phyloP scores from a whole-genome alignment of 169 alveolate genomes.

The Miamiensis avidus region DNA sequence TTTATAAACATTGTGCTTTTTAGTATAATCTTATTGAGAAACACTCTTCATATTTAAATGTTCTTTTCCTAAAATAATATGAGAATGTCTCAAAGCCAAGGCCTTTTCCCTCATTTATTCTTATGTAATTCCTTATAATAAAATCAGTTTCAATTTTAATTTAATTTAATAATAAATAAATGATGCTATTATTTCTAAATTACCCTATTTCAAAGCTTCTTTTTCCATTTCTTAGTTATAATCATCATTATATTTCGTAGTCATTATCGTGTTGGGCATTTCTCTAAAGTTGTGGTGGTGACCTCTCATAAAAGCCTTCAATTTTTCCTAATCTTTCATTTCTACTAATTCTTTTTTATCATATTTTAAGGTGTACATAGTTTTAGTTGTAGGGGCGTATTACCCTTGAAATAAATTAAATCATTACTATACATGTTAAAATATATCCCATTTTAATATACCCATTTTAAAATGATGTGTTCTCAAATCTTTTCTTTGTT shows the following conservation, averaged over 20 bases:
- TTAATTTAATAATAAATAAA: no score
- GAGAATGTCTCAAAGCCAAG: slow-evolving; percentile 24
- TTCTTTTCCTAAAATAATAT: slow-evolving; percentile 24
- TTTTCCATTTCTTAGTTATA: slow-evolving; percentile 19
- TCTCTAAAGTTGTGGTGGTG: slow-evolving; percentile 25
- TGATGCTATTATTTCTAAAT: background rate
- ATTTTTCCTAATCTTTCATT: slow-evolving; percentile 7
- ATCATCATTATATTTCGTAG: slow-evolving; percentile 22
- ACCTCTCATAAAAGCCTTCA: slow-evolving; percentile 15
- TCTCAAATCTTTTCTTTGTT: slow-evolving; percentile 14
- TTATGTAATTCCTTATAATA: background rate
- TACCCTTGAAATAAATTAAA: background rate
- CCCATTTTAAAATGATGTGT: slow-evolving; percentile 29
- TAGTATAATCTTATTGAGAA: background rate
- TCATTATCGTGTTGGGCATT: background rate
- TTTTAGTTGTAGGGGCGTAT: slow-evolving; percentile 17
- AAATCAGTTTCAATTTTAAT: no score
- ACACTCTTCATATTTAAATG: slow-evolving; percentile 4
- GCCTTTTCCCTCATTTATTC: slow-evolving; percentile 6
- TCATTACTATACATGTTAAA: no score
- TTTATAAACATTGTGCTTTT: slow-evolving; percentile 4
- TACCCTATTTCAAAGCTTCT: slow-evolving; percentile 10
- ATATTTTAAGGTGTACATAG: slow-evolving; percentile 5
- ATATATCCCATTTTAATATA: background rate
- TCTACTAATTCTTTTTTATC: slow-evolving; percentile 2